Evolutionary conservation across 331 rosid species (phyloP).

Genomic region (Rhamnella rubrinervis): DNA sequence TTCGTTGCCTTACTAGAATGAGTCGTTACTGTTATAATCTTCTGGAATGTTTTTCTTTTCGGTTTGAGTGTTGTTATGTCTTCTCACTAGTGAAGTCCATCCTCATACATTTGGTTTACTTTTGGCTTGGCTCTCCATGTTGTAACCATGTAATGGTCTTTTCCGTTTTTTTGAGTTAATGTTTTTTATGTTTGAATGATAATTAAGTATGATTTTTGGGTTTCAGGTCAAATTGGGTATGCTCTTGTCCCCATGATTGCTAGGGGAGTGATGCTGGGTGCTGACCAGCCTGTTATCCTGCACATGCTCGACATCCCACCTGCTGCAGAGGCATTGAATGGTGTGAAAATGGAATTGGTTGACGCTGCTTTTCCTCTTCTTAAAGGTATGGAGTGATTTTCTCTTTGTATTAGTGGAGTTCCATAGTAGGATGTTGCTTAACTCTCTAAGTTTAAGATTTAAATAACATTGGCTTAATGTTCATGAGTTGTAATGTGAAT

Average conservation of each 20-base stretch:
- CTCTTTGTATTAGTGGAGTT: no score
- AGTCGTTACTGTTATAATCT: no score
- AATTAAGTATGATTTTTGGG: neutral
- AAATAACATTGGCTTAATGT: no score
- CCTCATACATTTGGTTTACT: no score
- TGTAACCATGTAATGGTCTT: no score
- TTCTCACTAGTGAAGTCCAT: no score
- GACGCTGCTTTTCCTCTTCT: constrained; percentile 96
- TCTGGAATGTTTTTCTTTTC: no score
- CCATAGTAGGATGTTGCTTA: no score
- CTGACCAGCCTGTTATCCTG: constrained; percentile 84
- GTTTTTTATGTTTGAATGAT: neutral
- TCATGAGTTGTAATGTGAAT: neutral
- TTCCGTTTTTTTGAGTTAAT: neutral
- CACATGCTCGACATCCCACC: constrained; percentile 86
- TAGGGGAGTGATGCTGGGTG: constrained; percentile 87
- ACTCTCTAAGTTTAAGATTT: no score
- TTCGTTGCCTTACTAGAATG: no score
- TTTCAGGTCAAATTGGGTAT: constrained; percentile 82
- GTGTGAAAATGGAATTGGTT: constrained; percentile 93
- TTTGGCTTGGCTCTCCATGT: neutral
- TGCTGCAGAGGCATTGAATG: constrained; percentile 90
- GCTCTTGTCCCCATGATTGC: constrained; percentile 99
- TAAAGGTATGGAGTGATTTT: constrained; percentile 43
- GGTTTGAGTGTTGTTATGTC: no score